Base-by-base conservation (phyloP, 2,329 filamentous ascomycete genomes). In the Cephalotrichum gorgonifer region DNA sequence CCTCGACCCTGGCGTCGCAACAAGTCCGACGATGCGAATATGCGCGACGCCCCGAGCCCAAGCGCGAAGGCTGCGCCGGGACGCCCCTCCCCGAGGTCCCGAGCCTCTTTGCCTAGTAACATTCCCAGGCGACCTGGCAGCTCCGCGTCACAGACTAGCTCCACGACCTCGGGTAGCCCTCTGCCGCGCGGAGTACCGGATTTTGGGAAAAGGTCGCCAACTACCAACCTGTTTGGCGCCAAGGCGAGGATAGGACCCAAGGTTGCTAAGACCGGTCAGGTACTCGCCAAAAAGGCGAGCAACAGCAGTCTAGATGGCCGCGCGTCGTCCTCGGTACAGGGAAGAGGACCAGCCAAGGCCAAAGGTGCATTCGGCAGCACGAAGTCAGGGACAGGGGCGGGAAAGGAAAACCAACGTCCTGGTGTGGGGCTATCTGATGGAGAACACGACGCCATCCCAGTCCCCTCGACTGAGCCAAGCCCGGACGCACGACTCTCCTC, bases 1-100 rank as follows among this genome's bases (percentile, higher is more conserved):
- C 74, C 74, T 2, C 63, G 74, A 28, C 57, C 63, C 7, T 71
- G 70, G 66, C 67, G 69, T 12, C 56, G 60, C 17, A 60, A 55
- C 43, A 62, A 60, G 1, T 57, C 59, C 0, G 62, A 65, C 17
- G 62, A 69, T 35, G 54, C 51, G 27, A 59, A 57, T 31, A 52
- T 60, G 53, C 59, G 63, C 30, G 57, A 56, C 50, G 47, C 56
- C 15, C 48, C 63, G 14, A 58, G 54, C 6, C 57, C 58, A 3
- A 62, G 64, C 41, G 60, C 61, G 17, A 51, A 67, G 7, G 62
- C 63, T 39, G 60, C 53, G 30, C 62, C 60, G 50, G 55, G 52
- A 11, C 38, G 35, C 17, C 33, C 22, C n/a, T n/a, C n/a, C 7
- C n/a, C 23, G 33, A 47, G 25, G 17, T 15, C 33, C 6, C 11